phyloP scores from a whole-genome alignment of 2,329 filamentous ascomycete genomes.

The Fusarium musae region DNA sequence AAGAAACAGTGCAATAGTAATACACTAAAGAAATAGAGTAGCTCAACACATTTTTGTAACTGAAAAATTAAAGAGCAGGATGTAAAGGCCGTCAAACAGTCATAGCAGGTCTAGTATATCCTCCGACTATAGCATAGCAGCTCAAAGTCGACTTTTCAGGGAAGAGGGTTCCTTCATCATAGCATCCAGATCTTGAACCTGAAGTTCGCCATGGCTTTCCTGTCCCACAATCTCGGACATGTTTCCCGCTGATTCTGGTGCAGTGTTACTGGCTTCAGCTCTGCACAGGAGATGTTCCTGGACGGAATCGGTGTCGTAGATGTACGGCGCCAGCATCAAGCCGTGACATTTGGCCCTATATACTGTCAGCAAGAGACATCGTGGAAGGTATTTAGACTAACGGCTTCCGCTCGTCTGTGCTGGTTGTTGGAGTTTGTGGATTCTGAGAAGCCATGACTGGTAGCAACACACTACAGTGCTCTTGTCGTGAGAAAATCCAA shows the following conservation, averaged over 20 bases:
- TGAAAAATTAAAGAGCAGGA: too few relatives aligned
- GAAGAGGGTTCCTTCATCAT: background rate
- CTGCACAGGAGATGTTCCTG: background rate
- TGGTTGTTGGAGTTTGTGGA: background rate
- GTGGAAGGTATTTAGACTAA: background rate
- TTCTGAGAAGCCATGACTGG: background rate
- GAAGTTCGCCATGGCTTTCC: background rate
- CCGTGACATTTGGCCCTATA: background rate
- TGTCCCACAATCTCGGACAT: background rate
- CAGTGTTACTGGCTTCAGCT: background rate
- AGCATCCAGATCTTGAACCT: background rate
- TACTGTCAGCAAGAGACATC: background rate
- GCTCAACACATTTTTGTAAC: fast-evolving
- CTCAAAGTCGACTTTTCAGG: background rate
- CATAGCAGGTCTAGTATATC: background rate
- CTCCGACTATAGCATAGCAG: background rate
- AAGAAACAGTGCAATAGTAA: background rate
- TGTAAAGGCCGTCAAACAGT: background rate
- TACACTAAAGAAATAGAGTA: fast-evolving
- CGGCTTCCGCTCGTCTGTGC: background rate
- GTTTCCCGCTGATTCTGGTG: background rate
- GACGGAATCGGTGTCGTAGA: slow-evolving; percentile 9
- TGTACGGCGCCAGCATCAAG: slow-evolving; percentile 5
- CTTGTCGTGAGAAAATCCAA: background rate
- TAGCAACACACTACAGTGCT: background rate